Conservation (phyloP, 208 protist genomes). For the Acanthamoeba healyi region DNA sequence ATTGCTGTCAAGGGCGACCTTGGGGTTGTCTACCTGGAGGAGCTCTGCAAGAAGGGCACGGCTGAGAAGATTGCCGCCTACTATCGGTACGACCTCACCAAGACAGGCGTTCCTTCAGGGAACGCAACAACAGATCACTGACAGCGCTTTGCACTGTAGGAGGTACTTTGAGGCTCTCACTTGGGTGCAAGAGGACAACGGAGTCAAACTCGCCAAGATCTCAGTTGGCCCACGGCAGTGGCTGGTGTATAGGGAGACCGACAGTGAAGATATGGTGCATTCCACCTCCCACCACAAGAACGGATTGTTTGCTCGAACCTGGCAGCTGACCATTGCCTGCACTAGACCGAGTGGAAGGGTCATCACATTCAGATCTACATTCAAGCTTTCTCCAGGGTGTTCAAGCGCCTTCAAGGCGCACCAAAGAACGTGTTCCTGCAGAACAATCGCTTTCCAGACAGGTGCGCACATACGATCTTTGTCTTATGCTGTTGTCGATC, state of each 20-base stretch:
- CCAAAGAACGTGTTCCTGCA: conserved; percentile 14
- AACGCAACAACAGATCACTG: no score
- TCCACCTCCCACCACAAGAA: background rate
- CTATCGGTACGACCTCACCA: conserved; percentile 15
- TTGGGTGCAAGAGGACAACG: conserved; percentile 10
- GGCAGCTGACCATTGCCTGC: background rate
- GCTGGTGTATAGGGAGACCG: conserved; percentile 12
- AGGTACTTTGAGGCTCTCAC: conserved; percentile 15
- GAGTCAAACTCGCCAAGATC: conserved; percentile 27
- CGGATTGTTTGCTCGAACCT: background rate
- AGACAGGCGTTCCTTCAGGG: no score
- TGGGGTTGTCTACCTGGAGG: conserved; percentile 41
- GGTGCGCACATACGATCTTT: background rate
- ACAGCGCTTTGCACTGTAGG: background rate
- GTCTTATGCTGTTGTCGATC: background rate
- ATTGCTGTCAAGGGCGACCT: conserved; percentile 19
- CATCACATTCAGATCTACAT: conserved; percentile 52
- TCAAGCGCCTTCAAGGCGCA: background rate
- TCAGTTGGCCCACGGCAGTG: conserved; percentile 17
- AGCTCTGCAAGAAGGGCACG: background rate
- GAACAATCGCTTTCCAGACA: conserved; percentile 26
- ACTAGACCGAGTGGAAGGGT: conserved; percentile 14
- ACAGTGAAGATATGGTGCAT: background rate
- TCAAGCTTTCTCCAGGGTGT: background rate
- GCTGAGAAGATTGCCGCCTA: conserved; percentile 1